Conservation (phyloP, 192 early-diverging fungal species). For the Entophlyctis luteolus region DNA sequence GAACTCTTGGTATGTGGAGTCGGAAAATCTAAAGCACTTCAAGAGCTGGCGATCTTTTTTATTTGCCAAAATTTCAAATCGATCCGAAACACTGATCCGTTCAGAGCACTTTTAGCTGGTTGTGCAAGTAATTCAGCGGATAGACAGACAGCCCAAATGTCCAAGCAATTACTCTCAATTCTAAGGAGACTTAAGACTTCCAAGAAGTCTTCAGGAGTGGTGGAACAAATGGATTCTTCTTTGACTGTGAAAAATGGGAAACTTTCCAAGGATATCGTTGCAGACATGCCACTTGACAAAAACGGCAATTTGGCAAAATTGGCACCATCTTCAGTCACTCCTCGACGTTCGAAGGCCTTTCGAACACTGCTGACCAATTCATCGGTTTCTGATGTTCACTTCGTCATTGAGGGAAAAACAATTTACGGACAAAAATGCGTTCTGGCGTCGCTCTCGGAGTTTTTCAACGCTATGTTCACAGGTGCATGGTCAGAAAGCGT, state of each 20-base stretch:
- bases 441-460: slow-evolving; percentile 19
- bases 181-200: not conserved
- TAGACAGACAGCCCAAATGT: not conserved
- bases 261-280: not conserved
- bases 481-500: slow-evolving; percentile 6
- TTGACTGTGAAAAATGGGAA: not conserved
- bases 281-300: not conserved
- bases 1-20: not conserved
- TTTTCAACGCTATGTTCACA: slow-evolving; percentile 29
- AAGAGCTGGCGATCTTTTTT: not conserved
- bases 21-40: not conserved
- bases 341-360: slow-evolving; percentile 12
- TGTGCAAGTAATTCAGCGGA: not conserved
- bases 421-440: slow-evolving; percentile 32
- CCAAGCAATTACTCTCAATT: slow-evolving; percentile 13
- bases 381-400: slow-evolving; percentile 29
- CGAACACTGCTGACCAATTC: slow-evolving; percentile 18
- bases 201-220: too few relatives aligned
- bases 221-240: too few relatives aligned
- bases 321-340: not conserved
- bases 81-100: not conserved
- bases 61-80: not conserved
- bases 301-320: not conserved
- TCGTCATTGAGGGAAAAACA: slow-evolving; percentile 21
- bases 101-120: not conserved